These are phyloP conservation scores for Ceriops zippeliana DNA, from an alignment of 345 rosid genomes.

Conservation along the genomic window DNA sequence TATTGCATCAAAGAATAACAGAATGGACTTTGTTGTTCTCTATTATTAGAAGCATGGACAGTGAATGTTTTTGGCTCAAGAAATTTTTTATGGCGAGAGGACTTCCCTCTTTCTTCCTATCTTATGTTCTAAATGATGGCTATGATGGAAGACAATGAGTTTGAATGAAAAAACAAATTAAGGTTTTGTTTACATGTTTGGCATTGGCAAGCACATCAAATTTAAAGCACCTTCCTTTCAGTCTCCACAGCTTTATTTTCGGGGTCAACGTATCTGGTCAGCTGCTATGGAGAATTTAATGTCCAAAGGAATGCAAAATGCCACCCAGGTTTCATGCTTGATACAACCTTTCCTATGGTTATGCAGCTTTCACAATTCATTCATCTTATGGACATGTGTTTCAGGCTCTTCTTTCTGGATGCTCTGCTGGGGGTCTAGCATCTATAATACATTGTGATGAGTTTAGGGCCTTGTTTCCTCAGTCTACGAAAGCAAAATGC, in stretches of 20 bases:
- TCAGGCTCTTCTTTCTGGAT: constrained; percentile 33
- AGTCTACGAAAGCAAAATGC: constrained; percentile 29
- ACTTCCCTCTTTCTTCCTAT: background rate
- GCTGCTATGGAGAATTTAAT: constrained; percentile 28
- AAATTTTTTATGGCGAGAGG: background rate
- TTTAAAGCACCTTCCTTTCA: constrained; percentile 1
- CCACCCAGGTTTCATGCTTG: constrained; percentile 20
- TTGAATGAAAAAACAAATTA: background rate
- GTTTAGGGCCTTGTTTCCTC: constrained; percentile 27
- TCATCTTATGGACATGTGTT: constrained; percentile 1
- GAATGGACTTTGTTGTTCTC: background rate
- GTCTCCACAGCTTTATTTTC: constrained; percentile 28
- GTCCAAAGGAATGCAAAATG: constrained; percentile 26
- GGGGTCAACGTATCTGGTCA: constrained; percentile 33
- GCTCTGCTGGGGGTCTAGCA: constrained; percentile 40
- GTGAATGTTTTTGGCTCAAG: background rate
- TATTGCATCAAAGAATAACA: background rate
- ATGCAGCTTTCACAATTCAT: background rate
- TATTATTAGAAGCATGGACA: background rate
- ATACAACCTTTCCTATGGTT: background rate
- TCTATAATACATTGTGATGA: constrained; percentile 32
- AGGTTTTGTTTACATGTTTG: background rate
- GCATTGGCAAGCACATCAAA: background rate
- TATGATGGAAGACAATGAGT: background rate
- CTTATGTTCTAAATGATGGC: background rate